These are phyloP conservation scores for Akanthomyces uredinophilus DNA, from an alignment of 2,329 filamentous ascomycete genomes.

Conservation along the genomic window DNA sequence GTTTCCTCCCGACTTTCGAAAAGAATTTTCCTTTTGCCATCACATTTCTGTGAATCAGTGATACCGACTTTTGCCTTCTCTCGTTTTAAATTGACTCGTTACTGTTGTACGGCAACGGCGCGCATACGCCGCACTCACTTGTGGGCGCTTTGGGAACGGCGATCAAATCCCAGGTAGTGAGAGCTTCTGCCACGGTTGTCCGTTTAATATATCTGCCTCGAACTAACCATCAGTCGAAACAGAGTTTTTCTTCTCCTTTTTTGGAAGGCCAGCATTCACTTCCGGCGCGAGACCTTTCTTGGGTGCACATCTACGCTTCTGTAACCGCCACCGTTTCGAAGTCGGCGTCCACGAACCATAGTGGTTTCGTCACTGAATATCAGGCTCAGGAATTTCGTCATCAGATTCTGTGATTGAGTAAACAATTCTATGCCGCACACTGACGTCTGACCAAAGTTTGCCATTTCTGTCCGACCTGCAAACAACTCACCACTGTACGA, in stretches of 20 bases:
- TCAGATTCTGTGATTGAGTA: neutral
- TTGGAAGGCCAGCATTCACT: neutral
- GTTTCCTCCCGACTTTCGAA: neutral
- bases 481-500: neutral
- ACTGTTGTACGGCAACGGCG: neutral
- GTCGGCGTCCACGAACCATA: conserved; percentile 1
- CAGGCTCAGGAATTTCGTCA: neutral
- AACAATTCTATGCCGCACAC: neutral
- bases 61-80: neutral
- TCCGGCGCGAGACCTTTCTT: neutral
- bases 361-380: neutral
- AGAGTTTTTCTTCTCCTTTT: neutral
- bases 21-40: neutral
- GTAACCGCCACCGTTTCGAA: conserved; percentile 6
- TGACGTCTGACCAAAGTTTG: neutral
- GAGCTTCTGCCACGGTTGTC: neutral
- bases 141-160: neutral
- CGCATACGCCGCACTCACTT: neutral
- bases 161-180: neutral
- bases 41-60: neutral
- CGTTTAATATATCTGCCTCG: neutral
- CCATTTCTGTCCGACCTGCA: neutral
- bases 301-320: neutral
- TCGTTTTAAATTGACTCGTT: neutral
- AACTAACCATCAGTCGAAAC: neutral